Base-by-base conservation (phyloP, 805 yeast genomes). In the Candida chilensis region DNA sequence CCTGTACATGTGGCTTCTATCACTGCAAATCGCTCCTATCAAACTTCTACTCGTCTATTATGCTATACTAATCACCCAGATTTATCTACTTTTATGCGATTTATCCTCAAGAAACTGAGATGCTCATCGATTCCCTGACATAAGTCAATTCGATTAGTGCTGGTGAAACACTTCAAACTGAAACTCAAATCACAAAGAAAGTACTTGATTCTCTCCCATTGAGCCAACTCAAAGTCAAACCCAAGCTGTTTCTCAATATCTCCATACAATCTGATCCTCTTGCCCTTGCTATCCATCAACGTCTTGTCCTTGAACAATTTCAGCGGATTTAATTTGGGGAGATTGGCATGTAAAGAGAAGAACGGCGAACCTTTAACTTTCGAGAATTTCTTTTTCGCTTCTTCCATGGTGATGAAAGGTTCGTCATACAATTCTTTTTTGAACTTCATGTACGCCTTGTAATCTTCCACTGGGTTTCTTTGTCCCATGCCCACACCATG, bases 281-380 rank as follows among this genome's bases (percentile, higher is more conserved):
- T 30, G 17, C 47, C 37, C 20, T 51, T 50, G 17, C 40, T 33
- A 17, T 30, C 30, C 16, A 33, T 27, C 21, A 30, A 24, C 45
- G 34, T 27, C 49, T 57, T 35, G 65, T 61, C 20, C 57, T 38
- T 24, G 57, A 49, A 32, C 32, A 63, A 51, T 11, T 44, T 47
- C 63, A 71, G 69, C 2, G 77, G 77, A 42, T 71, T 63, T 44
- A 71, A 58, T 47, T 71, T 71, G 13, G 77, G 77, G 45, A 57
- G 67, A 45, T 71, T 73, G 18, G 73, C 69, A 38, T 71, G 78
- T 39, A 71, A 27, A 31, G 54, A 52, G 29, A 54, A 35, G 27
- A 47, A 51, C 27, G 45, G 43, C 20, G 32, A 46, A 51, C 5
- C 38, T 32, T n/a, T 42, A 45, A 19, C 47, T 47, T 24, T 39